Evolutionary conservation across 805 yeast genomes (phyloP).

Genomic region (Ogataea pignaliae): DNA sequence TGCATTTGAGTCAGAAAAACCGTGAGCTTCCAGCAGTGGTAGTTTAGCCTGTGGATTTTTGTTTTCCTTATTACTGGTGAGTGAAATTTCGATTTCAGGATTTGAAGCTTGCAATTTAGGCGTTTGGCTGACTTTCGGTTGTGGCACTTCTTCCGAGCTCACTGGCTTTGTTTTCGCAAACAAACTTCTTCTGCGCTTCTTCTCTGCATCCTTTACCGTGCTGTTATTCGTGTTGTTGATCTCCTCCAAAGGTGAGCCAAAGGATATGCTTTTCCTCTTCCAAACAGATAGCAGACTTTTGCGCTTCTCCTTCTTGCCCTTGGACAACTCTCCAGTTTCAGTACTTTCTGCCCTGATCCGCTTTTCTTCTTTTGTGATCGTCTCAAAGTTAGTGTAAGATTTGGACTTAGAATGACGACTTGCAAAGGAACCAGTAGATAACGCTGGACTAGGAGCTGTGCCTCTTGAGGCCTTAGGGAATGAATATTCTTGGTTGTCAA

Average conservation of each 20-base stretch:
- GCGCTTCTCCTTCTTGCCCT: conserved; percentile 23
- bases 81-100: neutral
- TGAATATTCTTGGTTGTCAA: neutral
- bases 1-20: conserved; percentile 12
- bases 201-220: neutral
- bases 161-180: conserved; percentile 14
- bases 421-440: conserved; percentile 7
- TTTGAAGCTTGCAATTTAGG: neutral
- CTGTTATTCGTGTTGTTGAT: neutral
- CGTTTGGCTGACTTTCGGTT: neutral
- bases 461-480: neutral
- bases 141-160: neutral
- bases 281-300: conserved; percentile 27
- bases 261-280: conserved; percentile 27
- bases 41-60: conserved; percentile 1
- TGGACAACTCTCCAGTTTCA: conserved; percentile 3
- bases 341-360: conserved; percentile 4
- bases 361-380: neutral
- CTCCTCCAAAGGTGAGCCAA: conserved; percentile 12
- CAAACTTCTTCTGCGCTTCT: conserved; percentile 5
- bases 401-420: conserved; percentile 13
- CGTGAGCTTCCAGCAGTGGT: conserved; percentile 20
- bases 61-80: neutral
- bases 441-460: conserved; percentile 12
- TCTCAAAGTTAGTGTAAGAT: conserved; percentile 15